Evolutionary conservation across 176 grass and related monocot species (phyloP), one percentile per base, ranked within the genome.

Genomic region (Oryza glaberrima): DNA sequence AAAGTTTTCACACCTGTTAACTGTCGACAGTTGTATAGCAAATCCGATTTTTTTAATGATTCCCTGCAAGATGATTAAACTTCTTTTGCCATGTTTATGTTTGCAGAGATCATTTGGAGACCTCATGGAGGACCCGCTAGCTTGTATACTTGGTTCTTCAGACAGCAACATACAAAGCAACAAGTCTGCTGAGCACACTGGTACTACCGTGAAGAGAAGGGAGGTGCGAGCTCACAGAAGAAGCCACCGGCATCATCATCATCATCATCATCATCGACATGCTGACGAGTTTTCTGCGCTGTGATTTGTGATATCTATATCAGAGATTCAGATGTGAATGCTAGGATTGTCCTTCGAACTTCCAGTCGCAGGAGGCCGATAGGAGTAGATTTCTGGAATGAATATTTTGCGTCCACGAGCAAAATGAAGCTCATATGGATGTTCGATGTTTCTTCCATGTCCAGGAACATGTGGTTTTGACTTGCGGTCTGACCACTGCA

Each of bases 101-200:
- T 49, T 70, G 66, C 78, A 87, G 93, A 76, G 26, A 66, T 72
- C 40, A 81, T 76, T 70, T 76, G 93, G 82, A 70, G 81, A 87
- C 47, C 67, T 90, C 36, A 87, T 88, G 85, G 88, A 86, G 25
- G 90, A 95, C 81, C 86, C 96, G 30, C 52, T 95, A 47, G 89
- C 84, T 8, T 91, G 85, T 73, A 64, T 98, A 76, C 86, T 98
- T 20, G 88, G 93, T 83, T 88, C 77, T 48, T 5, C 80, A 25
- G 80, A 84, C 79, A 30, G 46, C 56, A 9, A 66, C 60, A 86
- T 44, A 56, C 93, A 94, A 79, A 82, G 40, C 40, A 41, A 15
- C 56, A 68, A 16, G 2, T 38, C 81, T 44, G 79, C 89, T 9
- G 52, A 88, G n/a, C 26, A 51, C 54, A 75, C 13, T 17, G 51